Percentiles rank a stretch among this genome's conserved stretches.
Conservation (phyloP, 2,329 filamentous ascomycete species). For the Penicillium italicum region DNA sequence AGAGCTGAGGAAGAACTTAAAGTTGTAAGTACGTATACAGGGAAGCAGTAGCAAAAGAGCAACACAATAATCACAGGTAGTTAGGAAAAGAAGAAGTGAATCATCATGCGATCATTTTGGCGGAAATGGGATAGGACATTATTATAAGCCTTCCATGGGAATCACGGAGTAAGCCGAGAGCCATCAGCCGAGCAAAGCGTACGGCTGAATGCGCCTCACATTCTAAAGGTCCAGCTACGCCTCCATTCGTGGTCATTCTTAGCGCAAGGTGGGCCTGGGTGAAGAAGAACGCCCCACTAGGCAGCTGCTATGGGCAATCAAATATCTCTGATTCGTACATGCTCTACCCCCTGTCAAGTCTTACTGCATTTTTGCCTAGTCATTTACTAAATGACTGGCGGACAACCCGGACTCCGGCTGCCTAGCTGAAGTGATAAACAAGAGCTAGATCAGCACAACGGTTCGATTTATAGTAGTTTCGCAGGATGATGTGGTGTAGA, state of each 20-base stretch:
- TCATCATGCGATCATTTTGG: slow-evolving; percentile 10
- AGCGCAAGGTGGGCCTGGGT: slow-evolving; percentile 4
- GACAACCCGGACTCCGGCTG: neutral
- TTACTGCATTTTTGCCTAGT: neutral
- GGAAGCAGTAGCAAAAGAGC: neutral
- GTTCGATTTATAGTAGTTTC: neutral
- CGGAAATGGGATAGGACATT: slow-evolving; percentile 7
- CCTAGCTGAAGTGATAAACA: neutral
- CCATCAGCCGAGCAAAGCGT: slow-evolving; percentile 11
- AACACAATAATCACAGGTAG: neutral
- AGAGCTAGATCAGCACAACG: neutral
- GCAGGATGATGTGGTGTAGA: neutral
- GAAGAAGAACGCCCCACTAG: slow-evolving; percentile 14
- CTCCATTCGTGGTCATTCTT: slow-evolving; percentile 1
- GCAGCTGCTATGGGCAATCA: slow-evolving; percentile 9
- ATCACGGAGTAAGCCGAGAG: slow-evolving; percentile 13
- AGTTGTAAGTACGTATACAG: neutral
- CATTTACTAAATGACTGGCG: neutral
- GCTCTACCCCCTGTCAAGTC: slow-evolving; percentile 8
- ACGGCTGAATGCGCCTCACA: slow-evolving; percentile 4
- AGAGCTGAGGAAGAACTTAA: neutral
- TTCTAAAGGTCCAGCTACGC: neutral
- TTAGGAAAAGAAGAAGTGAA: slow-evolving; percentile 2
- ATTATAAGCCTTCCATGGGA: slow-evolving; percentile 16
- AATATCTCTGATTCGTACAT: slow-evolving; percentile 12